phyloP scores from a whole-genome alignment of 768 basidiomycete species.

The Kwoniella dendrophila region DNA sequence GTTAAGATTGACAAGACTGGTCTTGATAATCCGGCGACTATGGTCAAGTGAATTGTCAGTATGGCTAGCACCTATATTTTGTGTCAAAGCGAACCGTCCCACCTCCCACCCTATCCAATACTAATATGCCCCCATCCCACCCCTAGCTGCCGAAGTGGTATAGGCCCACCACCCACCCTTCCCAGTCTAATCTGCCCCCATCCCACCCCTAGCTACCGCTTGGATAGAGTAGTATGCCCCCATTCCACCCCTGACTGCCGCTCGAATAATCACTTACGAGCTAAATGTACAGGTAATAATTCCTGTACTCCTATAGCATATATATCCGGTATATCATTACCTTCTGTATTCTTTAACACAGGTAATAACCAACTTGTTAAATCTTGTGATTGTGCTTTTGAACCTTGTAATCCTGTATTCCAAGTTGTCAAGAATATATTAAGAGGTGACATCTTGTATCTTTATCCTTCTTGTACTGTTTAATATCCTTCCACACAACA shows the following conservation, averaged over 20 bases:
- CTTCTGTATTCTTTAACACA: conserved; percentile 63
- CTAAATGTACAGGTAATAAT: conserved; percentile 82
- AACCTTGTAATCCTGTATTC: conserved; percentile 86
- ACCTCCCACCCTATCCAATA: too few relatives aligned
- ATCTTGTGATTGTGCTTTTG: conserved; percentile 62
- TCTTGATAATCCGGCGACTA: conserved; percentile 77
- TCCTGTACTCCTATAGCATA: conserved; percentile 89
- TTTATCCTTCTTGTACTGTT: conserved; percentile 54
- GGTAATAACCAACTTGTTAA: conserved; percentile 90
- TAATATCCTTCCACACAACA: too few relatives aligned
- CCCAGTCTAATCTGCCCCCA: too few relatives aligned
- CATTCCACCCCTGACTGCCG: too few relatives aligned
- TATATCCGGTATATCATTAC: conserved; percentile 57
- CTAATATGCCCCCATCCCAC: too few relatives aligned
- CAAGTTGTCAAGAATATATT: conserved; percentile 62
- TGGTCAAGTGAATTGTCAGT: not conserved
- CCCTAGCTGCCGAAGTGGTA: too few relatives aligned
- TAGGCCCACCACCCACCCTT: too few relatives aligned
- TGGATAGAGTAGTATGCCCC: too few relatives aligned
- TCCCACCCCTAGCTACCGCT: too few relatives aligned
- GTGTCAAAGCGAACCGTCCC: too few relatives aligned
- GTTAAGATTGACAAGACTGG: conserved; percentile 70
- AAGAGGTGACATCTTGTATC: conserved; percentile 26
- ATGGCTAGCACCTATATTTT: not conserved
- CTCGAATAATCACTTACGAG: too few relatives aligned